phyloP scores from a whole-genome alignment of 257 asterid species.

The Fraxinus americana region DNA sequence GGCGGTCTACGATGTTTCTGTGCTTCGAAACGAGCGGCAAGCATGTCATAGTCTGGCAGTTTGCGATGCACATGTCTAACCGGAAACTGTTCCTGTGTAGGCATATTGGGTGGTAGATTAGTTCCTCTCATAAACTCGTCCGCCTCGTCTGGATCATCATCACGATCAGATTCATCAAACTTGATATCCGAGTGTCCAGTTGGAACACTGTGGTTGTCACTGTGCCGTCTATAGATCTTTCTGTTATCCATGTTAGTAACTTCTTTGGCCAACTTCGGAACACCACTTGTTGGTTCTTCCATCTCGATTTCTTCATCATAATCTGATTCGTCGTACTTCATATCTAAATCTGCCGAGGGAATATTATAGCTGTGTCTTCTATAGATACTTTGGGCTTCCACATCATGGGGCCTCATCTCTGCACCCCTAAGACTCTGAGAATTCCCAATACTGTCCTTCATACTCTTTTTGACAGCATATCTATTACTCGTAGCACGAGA shows the following conservation, averaged over 20 bases:
- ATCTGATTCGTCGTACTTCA: conserved; percentile 64
- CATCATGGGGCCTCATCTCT: conserved; percentile 17
- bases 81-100: conserved; percentile 46
- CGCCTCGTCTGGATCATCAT: conserved; percentile 35
- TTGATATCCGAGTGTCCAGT: conserved; percentile 41
- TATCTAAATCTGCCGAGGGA: conserved; percentile 36
- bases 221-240: conserved; percentile 58
- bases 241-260: conserved; percentile 23
- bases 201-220: conserved; percentile 43
- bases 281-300: conserved; percentile 50
- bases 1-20: conserved; percentile 60
- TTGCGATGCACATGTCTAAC: conserved; percentile 74
- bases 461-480: conserved; percentile 31
- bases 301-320: conserved; percentile 73
- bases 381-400: conserved; percentile 34
- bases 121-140: conserved; percentile 33
- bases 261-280: conserved; percentile 8
- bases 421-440: conserved; percentile 17
- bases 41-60: conserved; percentile 78
- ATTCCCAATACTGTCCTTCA: conserved; percentile 29
- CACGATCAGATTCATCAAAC: conserved; percentile 67
- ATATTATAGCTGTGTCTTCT: conserved; percentile 71
- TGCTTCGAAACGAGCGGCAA: conserved; percentile 94
- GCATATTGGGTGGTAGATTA: conserved; percentile 50
- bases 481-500: conserved; percentile 25